Evolutionary conservation across 2,329 filamentous ascomycete species (phyloP), one percentile per base, ranked within the genome.

Genomic region (Mycosphaerella sp.): DNA sequence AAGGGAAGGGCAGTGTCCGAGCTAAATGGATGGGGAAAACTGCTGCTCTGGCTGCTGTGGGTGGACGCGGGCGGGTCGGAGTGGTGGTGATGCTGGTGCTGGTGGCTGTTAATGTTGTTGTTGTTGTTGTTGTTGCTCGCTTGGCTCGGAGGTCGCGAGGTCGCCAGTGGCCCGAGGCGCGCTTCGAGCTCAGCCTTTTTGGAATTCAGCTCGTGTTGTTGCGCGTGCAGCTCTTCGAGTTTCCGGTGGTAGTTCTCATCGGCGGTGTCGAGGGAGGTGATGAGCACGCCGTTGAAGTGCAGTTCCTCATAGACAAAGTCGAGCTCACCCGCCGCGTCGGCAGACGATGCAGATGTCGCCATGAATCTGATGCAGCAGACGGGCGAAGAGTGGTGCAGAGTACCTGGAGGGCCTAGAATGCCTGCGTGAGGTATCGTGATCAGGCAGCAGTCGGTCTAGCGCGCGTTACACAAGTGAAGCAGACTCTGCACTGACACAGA

Each of bases 231-330:
- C 14, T 61, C 57, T 10, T 52, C 52, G 30, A 59, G 59, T 14
- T 52, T 53, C 9, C 58, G 50, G 7, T 52, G 47, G 44, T 64
- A 66, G 42, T 66, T 60, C 40, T 65, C 64, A 17, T 63, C 61
- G 27, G 52, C 59, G 3, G 44, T 32, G 28, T 68, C 66, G n/a
- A 70, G 60, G 6, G 55, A 64, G 6, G 59, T 54, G 5, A 68
- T 59, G 2, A 67, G 53, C 6, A 67, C 59, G 28, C 59, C 50
- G 12, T 61, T 59, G 51, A 68, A 68, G 5, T 57, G 44, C 21
- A 70, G 54, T 25, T 70, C 67, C n/a, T 69, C 65, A 30, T 62
- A 60, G 41, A 68, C 53, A 25, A 62, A 62, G n/a, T 63, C 52
- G 12, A 47, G 43, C 7, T 48, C 17, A 27, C 10, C 9, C 5